Evolutionary conservation across 1,284 basidiomycete genomes (phyloP), one percentile per base, ranked within the genome.

Genomic region (Gastroboletus turbinatus): DNA sequence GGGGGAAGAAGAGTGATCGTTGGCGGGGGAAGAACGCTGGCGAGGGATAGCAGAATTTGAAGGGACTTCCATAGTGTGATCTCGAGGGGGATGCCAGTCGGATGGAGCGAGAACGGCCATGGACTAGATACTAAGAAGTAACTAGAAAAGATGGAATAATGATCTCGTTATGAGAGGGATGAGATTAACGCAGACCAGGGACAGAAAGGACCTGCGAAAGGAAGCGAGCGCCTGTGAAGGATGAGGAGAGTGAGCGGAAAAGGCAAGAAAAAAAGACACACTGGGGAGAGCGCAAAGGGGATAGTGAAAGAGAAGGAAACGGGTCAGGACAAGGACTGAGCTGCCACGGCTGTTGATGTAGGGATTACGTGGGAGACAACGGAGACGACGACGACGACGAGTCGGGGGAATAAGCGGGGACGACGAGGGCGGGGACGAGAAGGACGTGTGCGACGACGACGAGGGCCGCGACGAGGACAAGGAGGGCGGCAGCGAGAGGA

Each of bases 51-150:
- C 59, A 58, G 75, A 40, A 58, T 75, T 76, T 52, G 74, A 55
- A 46, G 63, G 59, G 5, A 79, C 69, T 75, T 86, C 84, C 84
- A 87, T 86, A 63, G 76, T 70, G 67, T 76, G 74, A 72, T 85
- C 81, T 79, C 80, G 78, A 68, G 80, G 78, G 65, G 77, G 78
- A 63, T 82, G 81, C 87, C 86, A 88, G 78, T 88, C 85, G 75
- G 81, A 78, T 70, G 83, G 78, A 62, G 82, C 85, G 75, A 89
- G 83, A 78, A 88, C 80, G 75, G 87, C 87, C 87, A 89, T 89
- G 78, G 80, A 84, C 57, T 38, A 45, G 45, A 49, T 8, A 27
- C 39, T 27, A n/a, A 23, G n/a, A 17, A 53, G 42, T 14, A 27
- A 38, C 33, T 32, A 23, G 52, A 44, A 30, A 29, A 16, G 36